Percentiles rank a stretch among this genome's conserved stretches.
phyloP scores from a whole-genome alignment of 495 filamentous ascomycete species.

The Penicillium cataractarum region DNA sequence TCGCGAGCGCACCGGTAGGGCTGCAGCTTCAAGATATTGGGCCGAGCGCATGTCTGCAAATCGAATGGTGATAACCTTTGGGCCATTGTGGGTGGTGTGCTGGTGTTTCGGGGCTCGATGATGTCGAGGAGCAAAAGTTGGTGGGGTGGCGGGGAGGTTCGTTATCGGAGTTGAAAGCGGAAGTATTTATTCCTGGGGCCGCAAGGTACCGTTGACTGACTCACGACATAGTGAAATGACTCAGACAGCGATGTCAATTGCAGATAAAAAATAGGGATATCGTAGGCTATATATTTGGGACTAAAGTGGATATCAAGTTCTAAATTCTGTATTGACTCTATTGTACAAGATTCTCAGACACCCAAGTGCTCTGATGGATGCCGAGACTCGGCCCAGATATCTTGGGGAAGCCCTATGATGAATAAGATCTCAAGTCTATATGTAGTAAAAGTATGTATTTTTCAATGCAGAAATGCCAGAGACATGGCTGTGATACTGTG shows the following conservation, averaged over 20 bases:
- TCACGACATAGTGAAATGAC: background rate
- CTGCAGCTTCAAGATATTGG: constrained; percentile 80
- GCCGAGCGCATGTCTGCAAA: constrained; percentile 76
- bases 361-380: background rate
- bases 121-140: constrained; percentile 20
- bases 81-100: constrained; percentile 40
- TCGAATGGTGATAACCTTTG: constrained; percentile 62
- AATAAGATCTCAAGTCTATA: constrained; percentile 9
- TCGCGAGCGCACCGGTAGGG: constrained; percentile 86
- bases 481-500: constrained; percentile 18
- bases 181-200: constrained; percentile 2
- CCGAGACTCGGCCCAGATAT: background rate
- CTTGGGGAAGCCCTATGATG: background rate
- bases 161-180: constrained; percentile 26
- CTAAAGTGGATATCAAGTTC: too few species aligned
- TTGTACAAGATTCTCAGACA: background rate
- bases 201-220: constrained; percentile 6
- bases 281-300: background rate
- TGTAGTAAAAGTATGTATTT: constrained; percentile 15
- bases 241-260: constrained; percentile 6
- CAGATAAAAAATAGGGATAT: background rate
- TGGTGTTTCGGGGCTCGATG: background rate
- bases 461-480: constrained; percentile 19
- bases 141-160: constrained; percentile 28
- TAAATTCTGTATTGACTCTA: background rate